Evolutionary conservation across 495 filamentous ascomycete species (phyloP).

Genomic region (Letharia lupina): DNA sequence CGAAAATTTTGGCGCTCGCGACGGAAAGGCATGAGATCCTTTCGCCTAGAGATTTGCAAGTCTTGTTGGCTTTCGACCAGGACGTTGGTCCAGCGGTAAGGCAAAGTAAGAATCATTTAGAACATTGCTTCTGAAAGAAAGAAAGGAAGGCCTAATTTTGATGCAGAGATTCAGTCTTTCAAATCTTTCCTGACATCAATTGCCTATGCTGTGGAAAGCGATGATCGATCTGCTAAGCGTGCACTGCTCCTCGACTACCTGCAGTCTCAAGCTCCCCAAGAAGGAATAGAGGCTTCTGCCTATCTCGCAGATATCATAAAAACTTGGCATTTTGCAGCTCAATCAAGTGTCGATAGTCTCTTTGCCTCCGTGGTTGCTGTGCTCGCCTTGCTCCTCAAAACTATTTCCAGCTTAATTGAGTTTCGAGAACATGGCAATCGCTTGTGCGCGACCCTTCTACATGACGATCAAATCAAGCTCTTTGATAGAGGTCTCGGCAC

Average conservation of each 20-base stretch:
- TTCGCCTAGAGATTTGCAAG: conserved; percentile 50
- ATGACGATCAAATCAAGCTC: conserved; percentile 62
- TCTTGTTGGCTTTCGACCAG: conserved; percentile 59
- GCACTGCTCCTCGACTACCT: conserved; percentile 66
- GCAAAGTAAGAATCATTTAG: conserved; percentile 44
- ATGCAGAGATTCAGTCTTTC: conserved; percentile 61
- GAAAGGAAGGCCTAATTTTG: neutral
- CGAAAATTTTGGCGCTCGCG: conserved; percentile 16
- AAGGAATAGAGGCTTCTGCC: conserved; percentile 45
- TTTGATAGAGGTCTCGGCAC: conserved; percentile 64
- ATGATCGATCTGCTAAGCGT: conserved; percentile 42
- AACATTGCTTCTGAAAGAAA: neutral
- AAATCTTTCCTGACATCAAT: conserved; percentile 67
- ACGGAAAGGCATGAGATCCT: conserved; percentile 41
- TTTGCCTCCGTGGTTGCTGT: conserved; percentile 66
- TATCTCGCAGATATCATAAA: conserved; percentile 69
- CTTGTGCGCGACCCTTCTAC: conserved; percentile 64
- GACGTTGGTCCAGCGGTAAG: conserved; percentile 47
- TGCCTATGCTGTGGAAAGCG: conserved; percentile 41
- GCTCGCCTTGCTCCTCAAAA: conserved; percentile 66
- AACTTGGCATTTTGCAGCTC: conserved; percentile 66
- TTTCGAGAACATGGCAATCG: conserved; percentile 60
- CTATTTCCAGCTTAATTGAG: conserved; percentile 60
- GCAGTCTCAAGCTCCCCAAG: conserved; percentile 51
- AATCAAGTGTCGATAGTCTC: conserved; percentile 63